A percentile compares a stretch with the other conserved stretches of the same genome.
These are phyloP conservation scores for Aspergillus phoenicis DNA, from an alignment of 2,329 filamentous ascomycete species.

Conservation along the genomic window DNA sequence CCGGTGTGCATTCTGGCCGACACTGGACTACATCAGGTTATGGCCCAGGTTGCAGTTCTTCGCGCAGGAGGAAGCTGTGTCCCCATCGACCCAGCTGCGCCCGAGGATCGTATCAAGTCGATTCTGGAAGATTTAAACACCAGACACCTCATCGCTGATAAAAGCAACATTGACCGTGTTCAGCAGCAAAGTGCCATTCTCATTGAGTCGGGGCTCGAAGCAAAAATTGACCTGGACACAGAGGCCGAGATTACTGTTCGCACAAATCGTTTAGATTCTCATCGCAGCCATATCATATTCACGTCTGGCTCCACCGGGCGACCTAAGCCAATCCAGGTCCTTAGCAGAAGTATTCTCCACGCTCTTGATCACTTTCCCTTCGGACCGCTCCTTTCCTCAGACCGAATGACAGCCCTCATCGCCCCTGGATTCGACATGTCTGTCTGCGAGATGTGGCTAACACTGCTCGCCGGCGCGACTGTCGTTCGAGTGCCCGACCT, in stretches of 20 bases:
- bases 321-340: slow-evolving; percentile 78
- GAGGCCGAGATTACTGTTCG: background rate
- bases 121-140: background rate
- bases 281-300: slow-evolving; percentile 49
- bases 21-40: background rate
- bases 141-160: background rate
- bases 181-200: too few relatives aligned
- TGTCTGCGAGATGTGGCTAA: slow-evolving; percentile 19
- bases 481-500: slow-evolving; percentile 11
- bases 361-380: slow-evolving; percentile 3
- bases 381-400: slow-evolving; percentile 9
- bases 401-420: slow-evolving; percentile 18
- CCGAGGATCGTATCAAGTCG: background rate
- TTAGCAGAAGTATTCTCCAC: slow-evolving; percentile 50
- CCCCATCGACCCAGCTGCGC: background rate
- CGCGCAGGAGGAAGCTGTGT: background rate
- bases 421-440: slow-evolving; percentile 20
- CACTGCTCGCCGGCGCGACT: slow-evolving; percentile 14
- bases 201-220: too few relatives aligned
- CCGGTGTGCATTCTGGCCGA: background rate
- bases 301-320: slow-evolving; percentile 68
- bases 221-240: background rate
- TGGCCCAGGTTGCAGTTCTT: background rate
- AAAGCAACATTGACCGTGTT: background rate
- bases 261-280: background rate